Evolutionary conservation across 169 alveolate species (phyloP).

Genomic region (Plasmodium inui): DNA sequence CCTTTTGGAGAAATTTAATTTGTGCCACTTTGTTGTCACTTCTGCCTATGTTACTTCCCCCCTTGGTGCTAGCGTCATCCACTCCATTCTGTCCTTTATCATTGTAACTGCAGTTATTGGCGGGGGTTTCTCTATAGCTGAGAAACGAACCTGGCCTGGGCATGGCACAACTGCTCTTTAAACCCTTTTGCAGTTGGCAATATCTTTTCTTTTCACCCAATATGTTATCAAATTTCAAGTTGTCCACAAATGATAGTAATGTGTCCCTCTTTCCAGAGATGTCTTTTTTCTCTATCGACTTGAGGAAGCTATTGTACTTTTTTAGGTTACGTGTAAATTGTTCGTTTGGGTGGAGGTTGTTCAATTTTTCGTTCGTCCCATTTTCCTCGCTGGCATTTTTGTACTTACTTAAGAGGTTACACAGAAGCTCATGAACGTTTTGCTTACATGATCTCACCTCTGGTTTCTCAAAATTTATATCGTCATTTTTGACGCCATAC

Average conservation of each 20-base stretch:
- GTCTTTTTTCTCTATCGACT: constrained; percentile 11
- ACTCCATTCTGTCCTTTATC: not conserved
- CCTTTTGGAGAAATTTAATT: constrained; percentile 6
- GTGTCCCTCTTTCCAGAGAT: constrained; percentile 10
- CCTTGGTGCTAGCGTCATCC: not conserved
- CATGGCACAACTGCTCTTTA: not conserved
- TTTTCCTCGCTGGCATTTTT: not conserved
- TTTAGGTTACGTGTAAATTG: not conserved
- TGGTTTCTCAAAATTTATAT: not conserved
- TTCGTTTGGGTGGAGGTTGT: not conserved
- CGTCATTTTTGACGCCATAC: constrained; percentile 7
- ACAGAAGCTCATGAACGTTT: not conserved
- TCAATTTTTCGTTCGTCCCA: not conserved
- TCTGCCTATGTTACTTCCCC: not conserved
- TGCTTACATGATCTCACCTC: constrained; percentile 2
- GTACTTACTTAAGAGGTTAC: constrained; percentile 44
- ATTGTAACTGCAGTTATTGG: not conserved
- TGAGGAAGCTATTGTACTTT: constrained; percentile 32
- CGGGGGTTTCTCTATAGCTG: not conserved
- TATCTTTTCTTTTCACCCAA: constrained; percentile 34
- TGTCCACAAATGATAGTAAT: constrained; percentile 19
- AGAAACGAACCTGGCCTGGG: not conserved
- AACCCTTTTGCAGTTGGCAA: constrained; percentile 11
- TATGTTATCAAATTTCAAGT: constrained; percentile 52
- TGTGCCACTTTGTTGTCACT: not conserved